These are phyloP conservation scores for Colletotrichum tabaci DNA, from an alignment of 2,329 filamentous ascomycete species.

Conservation along the genomic window DNA sequence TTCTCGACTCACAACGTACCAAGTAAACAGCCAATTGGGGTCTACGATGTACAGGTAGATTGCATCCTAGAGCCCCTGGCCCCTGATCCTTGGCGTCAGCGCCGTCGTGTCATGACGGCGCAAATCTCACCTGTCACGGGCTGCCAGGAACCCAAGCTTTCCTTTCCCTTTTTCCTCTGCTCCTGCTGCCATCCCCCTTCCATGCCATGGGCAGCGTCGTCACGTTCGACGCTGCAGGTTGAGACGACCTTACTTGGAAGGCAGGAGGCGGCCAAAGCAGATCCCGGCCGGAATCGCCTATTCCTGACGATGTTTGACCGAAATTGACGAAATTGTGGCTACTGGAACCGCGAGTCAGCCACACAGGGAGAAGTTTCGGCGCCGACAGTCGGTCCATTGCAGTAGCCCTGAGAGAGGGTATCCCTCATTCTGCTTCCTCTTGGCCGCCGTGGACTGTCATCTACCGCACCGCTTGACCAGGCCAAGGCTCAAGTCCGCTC, in stretches of 20 bases:
- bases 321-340: conserved; percentile 20
- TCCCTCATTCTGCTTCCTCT: not conserved
- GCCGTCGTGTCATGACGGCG: not conserved
- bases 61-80: conserved; percentile 18
- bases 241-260: conserved; percentile 19
- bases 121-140: not conserved
- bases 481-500: not conserved
- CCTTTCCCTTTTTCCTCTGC: not conserved
- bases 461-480: not conserved
- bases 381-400: conserved; percentile 8
- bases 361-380: not conserved
- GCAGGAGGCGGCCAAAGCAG: not conserved
- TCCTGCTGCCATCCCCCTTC: not conserved
- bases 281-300: conserved; percentile 9
- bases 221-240: conserved; percentile 15
- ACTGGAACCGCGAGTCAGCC: conserved; percentile 13
- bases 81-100: conserved; percentile 22
- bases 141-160: not conserved
- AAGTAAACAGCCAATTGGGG: not conserved
- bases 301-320: conserved; percentile 20
- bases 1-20: conserved; percentile 4
- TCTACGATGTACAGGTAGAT: not conserved
- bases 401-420: not conserved
- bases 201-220: conserved; percentile 1
- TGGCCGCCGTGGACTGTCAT: not conserved